Evolutionary conservation across 2,329 filamentous ascomycete genomes (phyloP), one percentile per base, ranked within the genome.

Genomic region (Claviceps sp.): DNA sequence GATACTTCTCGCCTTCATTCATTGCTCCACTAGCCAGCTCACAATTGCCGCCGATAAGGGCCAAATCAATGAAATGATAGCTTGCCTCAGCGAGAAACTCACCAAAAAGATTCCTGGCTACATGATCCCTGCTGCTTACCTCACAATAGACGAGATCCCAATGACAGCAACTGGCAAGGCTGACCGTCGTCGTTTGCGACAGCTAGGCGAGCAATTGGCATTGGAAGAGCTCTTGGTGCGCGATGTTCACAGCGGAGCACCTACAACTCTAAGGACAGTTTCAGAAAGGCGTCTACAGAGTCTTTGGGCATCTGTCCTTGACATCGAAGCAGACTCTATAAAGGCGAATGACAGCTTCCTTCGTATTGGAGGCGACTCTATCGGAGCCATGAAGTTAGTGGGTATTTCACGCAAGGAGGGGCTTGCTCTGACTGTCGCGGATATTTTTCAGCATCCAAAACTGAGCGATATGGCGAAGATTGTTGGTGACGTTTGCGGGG

Each of bases 291-390:
- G 30, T 11, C 48, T 59, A 5, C 53, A 55, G 40, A 17, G 10
- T 10, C 40, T 59, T 1, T 59, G 58, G 58, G 56, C 58, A 19
- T 37, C 45, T 19, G 48, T 58, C 8, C 50, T 59, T 13, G 45
- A 34, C 8, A 34, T 56, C 2, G 30, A 50, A 1, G 22, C 43
- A 1, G 51, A 56, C 14, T 50, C 47, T 13, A 59, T 60, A 26
- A 52, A 51, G 11, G 46, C 48, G 14, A 47, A 56, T 38, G 53
- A 58, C 16, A 55, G 47, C 37, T 58, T 60, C 26, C 17, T 56
- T 10, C 40, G 50, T 14, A 40, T 56, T 68, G 1, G 70, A 69
- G 4, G 53, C 56, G 34, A 80, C 74, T 61, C 59, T 13, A 57
- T 62, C 40, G 53, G 48, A 16, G 57, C 57, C 5, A 57, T 57